Conservation (phyloP, 2,329 filamentous ascomycete species). For the Talaromyces sp. region DNA sequence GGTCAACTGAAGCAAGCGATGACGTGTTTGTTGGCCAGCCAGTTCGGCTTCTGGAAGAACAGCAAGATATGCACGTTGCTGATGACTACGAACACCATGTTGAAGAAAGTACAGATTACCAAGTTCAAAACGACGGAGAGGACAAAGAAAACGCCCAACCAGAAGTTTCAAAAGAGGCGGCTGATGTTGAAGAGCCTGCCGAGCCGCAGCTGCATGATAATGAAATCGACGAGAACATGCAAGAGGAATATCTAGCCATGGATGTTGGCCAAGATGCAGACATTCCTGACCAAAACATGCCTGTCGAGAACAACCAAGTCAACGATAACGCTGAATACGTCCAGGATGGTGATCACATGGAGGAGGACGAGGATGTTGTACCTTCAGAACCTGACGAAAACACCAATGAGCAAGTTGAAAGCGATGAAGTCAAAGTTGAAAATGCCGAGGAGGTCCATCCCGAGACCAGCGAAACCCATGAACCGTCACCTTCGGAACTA, state of each 20-base stretch:
- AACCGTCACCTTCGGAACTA: neutral
- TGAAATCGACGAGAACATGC: neutral
- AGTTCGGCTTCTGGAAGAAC: neutral
- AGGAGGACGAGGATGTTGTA: neutral
- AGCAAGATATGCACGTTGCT: neutral
- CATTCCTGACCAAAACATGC: neutral
- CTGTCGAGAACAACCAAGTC: neutral
- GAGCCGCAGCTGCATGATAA: neutral
- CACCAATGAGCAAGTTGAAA: neutral
- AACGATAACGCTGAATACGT: neutral
- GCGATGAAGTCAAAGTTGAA: neutral
- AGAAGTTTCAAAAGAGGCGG: neutral
- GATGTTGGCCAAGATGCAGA: neutral
- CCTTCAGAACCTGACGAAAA: neutral
- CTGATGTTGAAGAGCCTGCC: neutral
- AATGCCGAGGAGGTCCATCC: neutral
- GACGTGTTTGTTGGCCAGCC: constrained; percentile 10
- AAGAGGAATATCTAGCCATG: constrained; percentile 1
- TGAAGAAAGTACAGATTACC: neutral
- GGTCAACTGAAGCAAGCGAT: neutral
- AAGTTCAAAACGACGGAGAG: neutral
- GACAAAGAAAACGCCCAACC: neutral
- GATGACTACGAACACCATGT: neutral
- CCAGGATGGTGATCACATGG: constrained; percentile 1
- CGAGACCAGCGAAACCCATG: neutral